These are phyloP conservation scores for Fusarium goolgardi DNA, from an alignment of 2,329 filamentous ascomycete genomes.

Conservation along the genomic window DNA sequence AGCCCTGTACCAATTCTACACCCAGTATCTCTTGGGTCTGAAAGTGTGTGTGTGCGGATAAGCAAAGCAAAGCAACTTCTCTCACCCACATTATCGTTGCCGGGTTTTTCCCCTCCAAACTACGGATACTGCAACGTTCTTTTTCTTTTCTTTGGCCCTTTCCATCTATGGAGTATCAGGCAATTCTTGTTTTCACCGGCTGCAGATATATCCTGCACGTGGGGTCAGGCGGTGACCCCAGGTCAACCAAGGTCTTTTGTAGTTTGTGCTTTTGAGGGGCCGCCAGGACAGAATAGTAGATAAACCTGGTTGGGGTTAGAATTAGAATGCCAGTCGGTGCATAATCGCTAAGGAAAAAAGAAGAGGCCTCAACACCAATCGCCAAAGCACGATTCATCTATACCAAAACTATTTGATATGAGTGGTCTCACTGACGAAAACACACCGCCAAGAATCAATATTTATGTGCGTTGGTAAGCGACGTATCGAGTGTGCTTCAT, in stretches of 20 bases:
- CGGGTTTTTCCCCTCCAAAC: neutral
- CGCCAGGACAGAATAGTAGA: neutral
- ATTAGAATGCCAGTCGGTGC: neutral
- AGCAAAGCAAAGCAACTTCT: neutral
- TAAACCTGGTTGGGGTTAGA: neutral
- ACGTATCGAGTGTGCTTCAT: conserved; percentile 23
- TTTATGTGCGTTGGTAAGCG: conserved; percentile 12
- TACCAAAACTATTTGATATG: neutral
- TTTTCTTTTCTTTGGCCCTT: neutral
- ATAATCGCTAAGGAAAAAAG: neutral
- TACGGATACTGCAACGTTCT: conserved; percentile 38
- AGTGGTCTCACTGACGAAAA: neutral
- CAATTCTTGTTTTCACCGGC: conserved; percentile 38
- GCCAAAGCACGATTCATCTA: conserved; percentile 30
- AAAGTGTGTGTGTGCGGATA: conserved; percentile 22
- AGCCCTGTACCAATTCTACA: conserved; percentile 27
- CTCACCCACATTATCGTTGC: conserved; percentile 11
- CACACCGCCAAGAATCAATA: conserved; percentile 17
- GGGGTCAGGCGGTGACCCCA: conserved; percentile 39
- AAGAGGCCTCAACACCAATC: conserved; percentile 26
- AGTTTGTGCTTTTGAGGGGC: neutral
- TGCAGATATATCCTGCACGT: conserved; percentile 38
- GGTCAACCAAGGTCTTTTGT: conserved; percentile 7
- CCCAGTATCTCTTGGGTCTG: neutral
- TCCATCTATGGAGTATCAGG: conserved; percentile 12